phyloP scores from a whole-genome alignment of 2,329 filamentous ascomycete species.

The Fusarium protoensiforme region DNA sequence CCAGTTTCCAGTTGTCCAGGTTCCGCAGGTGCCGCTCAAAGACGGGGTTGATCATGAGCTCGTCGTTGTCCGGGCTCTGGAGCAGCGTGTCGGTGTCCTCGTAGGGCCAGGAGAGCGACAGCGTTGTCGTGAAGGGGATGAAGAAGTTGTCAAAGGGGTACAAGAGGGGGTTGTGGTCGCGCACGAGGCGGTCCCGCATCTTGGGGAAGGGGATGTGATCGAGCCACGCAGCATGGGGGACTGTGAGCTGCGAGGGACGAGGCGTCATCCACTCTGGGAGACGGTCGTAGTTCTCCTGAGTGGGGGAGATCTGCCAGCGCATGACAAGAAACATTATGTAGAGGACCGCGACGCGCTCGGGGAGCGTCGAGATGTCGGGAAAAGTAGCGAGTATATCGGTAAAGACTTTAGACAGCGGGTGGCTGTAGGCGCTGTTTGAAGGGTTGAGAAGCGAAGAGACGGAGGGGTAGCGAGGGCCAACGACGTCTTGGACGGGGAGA shows the following conservation, averaged over 20 bases:
- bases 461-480: constrained; percentile 82
- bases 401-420: constrained; percentile 85
- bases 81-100: constrained; percentile 77
- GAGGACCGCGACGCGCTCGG: constrained; percentile 83
- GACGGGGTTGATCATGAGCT: constrained; percentile 84
- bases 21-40: constrained; percentile 84
- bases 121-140: constrained; percentile 79
- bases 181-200: constrained; percentile 76
- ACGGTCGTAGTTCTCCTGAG: constrained; percentile 80
- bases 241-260: constrained; percentile 71
- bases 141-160: constrained; percentile 85
- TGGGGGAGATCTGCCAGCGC: constrained; percentile 86
- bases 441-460: constrained; percentile 84
- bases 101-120: constrained; percentile 88
- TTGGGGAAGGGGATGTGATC: constrained; percentile 84
- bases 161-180: constrained; percentile 57
- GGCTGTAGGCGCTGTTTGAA: constrained; percentile 68
- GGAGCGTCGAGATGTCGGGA: constrained; percentile 79
- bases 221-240: constrained; percentile 81
- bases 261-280: constrained; percentile 81
- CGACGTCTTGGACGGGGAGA: constrained; percentile 70
- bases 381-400: constrained; percentile 89
- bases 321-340: constrained; percentile 90
- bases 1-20: constrained; percentile 84
- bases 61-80: constrained; percentile 65